Percentiles rank a stretch among this genome's conserved stretches.
Evolutionary conservation across 2,329 filamentous ascomycete genomes (phyloP).

Genomic region (Fusarium aywerte): DNA sequence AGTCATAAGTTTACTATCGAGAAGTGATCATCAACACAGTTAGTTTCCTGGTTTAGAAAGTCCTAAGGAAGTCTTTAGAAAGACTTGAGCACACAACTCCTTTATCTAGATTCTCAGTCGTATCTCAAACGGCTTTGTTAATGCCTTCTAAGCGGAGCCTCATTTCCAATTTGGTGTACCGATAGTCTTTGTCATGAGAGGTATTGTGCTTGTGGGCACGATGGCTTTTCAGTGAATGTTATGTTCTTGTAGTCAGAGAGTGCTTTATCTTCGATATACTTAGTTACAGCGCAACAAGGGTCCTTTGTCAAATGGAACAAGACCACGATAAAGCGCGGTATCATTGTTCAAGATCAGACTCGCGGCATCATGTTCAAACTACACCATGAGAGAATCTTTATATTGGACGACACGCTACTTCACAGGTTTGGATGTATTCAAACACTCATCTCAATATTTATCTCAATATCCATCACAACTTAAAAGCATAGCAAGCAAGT

Average conservation of each 20-base stretch:
- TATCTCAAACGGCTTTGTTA: background rate
- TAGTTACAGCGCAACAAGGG: background rate
- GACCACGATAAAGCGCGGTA: background rate
- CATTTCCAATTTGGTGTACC: background rate
- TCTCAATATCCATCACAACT: background rate
- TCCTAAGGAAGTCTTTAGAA: background rate
- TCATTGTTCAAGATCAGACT: slow-evolving; percentile 1
- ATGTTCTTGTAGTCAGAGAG: background rate
- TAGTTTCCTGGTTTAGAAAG: background rate
- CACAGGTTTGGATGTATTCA: background rate
- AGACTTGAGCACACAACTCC: background rate
- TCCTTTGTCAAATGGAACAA: slow-evolving; percentile 10
- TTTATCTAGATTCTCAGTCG: background rate
- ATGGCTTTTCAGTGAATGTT: background rate
- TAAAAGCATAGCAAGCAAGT: slow-evolving; percentile 1
- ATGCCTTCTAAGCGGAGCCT: background rate
- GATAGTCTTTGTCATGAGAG: background rate
- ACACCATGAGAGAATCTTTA: background rate
- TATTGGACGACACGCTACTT: background rate
- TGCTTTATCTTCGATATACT: background rate
- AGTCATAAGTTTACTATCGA: too few species aligned
- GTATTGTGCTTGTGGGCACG: background rate
- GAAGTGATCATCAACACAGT: background rate
- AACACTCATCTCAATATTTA: background rate
- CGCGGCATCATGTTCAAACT: background rate